phyloP scores from a whole-genome alignment of 441 rosid species.

The Adansonia rubrostipa region DNA sequence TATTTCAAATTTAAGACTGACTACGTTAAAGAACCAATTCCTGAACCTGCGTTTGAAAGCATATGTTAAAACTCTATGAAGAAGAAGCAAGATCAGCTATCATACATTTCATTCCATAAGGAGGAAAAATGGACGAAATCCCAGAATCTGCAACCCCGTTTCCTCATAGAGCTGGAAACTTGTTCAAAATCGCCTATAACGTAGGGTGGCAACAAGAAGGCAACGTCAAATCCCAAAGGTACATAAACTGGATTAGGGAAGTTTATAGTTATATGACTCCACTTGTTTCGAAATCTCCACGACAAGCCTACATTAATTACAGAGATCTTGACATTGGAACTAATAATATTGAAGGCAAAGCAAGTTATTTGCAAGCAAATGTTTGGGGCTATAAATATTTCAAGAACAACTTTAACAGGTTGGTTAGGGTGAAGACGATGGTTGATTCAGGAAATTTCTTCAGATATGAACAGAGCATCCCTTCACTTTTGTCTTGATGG shows the following conservation, averaged over 20 bases:
- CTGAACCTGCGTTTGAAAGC: no score
- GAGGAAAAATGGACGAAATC: slow-evolving; percentile 34
- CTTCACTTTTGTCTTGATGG: slow-evolving; percentile 18
- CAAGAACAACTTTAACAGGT: slow-evolving; percentile 43
- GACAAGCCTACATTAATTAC: no score
- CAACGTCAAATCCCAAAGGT: not conserved
- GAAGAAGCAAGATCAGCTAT: no score
- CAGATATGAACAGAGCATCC: slow-evolving; percentile 48
- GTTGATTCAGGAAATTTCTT: slow-evolving; percentile 44
- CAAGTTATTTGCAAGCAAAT: not conserved
- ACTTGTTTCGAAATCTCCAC: not conserved
- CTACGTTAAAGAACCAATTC: no score
- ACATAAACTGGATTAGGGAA: not conserved
- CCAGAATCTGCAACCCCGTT: slow-evolving; percentile 20
- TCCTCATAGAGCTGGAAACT: slow-evolving; percentile 32
- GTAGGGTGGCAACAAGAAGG: slow-evolving; percentile 31
- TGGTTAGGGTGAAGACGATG: slow-evolving; percentile 35
- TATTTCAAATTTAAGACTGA: no score
- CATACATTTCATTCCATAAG: slow-evolving; percentile 29
- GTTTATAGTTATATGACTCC: not conserved
- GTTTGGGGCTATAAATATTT: not conserved
- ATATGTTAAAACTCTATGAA: no score
- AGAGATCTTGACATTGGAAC: no score
- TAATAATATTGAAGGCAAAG: not conserved
- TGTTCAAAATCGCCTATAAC: slow-evolving; percentile 25